A percentile compares a stretch with the other conserved stretches of the same genome.
Conservation (phyloP, 2,329 filamentous ascomycete genomes). For the Xylariaceae sp. region DNA sequence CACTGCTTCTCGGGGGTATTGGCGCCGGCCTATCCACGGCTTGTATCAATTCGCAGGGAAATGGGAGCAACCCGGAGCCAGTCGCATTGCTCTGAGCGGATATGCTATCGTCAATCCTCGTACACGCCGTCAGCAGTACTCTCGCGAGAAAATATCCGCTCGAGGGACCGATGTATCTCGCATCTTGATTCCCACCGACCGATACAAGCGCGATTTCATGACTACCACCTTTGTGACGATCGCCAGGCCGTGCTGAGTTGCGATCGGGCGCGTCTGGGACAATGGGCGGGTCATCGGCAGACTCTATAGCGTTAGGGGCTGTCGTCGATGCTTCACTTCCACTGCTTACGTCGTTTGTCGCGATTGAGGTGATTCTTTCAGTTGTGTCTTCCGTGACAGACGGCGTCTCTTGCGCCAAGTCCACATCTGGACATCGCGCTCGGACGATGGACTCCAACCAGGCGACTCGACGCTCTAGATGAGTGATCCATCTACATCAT, state of each 20-base stretch:
- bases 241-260: no score
- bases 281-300: not conserved
- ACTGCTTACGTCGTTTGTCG: no score
- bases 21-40: conserved; percentile 11
- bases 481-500: conserved; percentile 7
- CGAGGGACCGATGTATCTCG: conserved; percentile 52
- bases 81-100: not conserved
- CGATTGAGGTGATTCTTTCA: no score
- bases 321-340: no score
- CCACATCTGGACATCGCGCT: conserved; percentile 39
- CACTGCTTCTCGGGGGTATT: conserved; percentile 31
- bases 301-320: not conserved
- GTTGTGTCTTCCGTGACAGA: not conserved
- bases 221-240: no score
- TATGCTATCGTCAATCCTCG: conserved; percentile 1
- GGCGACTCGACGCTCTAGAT: conserved; percentile 29
- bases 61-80: no score
- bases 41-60: no score
- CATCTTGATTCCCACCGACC: conserved; percentile 43
- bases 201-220: conserved; percentile 53
- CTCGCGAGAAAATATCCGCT: conserved; percentile 52
- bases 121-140: conserved; percentile 40
- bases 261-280: no score
- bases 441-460: conserved; percentile 45
- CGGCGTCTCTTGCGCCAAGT: conserved; percentile 27